phyloP scores from a whole-genome alignment of 306 rosid species.

The Crotalaria pallida region DNA sequence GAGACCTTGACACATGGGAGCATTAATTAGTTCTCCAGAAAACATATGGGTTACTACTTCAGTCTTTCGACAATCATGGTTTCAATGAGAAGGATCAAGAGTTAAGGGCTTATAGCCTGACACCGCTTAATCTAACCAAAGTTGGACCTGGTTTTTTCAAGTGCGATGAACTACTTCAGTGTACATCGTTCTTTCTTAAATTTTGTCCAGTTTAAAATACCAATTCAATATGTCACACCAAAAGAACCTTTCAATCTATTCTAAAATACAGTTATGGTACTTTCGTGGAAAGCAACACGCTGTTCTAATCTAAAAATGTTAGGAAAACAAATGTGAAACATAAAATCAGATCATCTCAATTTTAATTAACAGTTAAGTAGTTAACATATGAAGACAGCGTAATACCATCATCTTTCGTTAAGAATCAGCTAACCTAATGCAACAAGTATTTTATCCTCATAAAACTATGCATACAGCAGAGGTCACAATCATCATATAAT shows the following conservation, averaged over 20 bases:
- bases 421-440: background rate
- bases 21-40: background rate
- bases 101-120: background rate
- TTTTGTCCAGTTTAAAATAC: background rate
- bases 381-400: background rate
- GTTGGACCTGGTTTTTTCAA: background rate
- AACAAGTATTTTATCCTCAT: background rate
- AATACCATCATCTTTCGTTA: background rate
- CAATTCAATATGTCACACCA: background rate
- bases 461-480: background rate
- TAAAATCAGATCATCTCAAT: background rate
- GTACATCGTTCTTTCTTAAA: background rate
- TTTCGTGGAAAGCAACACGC: background rate
- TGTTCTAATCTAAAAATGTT: background rate
- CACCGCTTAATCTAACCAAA: background rate
- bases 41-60: background rate
- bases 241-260: background rate
- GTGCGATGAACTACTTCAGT: background rate
- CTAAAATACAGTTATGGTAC: background rate
- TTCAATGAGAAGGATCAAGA: background rate
- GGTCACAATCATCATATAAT: background rate
- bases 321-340: background rate
- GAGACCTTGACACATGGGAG: background rate
- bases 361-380: background rate
- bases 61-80: background rate